phyloP scores from a whole-genome alignment of 768 basidiomycete genomes.

The Naematelia encephala region DNA sequence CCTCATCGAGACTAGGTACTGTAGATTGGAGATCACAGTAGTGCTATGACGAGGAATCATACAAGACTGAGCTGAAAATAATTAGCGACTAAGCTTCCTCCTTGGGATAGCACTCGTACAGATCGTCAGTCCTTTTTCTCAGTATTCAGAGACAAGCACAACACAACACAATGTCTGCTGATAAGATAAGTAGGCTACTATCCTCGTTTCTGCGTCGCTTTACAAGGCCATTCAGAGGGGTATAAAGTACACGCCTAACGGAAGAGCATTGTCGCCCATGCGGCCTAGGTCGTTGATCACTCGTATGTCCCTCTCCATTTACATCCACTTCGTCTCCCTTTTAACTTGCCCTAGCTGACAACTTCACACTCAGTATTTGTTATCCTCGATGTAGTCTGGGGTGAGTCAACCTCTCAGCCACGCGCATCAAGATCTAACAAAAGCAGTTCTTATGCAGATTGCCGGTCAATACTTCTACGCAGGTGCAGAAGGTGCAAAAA shows the following conservation, averaged over 20 bases:
- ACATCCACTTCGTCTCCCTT: not conserved
- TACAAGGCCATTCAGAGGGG: conserved; percentile 35
- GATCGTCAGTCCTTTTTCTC: conserved; percentile 14
- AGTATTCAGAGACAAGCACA: too few species aligned
- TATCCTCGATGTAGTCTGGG: conserved; percentile 30
- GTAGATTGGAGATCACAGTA: not conserved
- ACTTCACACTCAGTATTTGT: conserved; percentile 23
- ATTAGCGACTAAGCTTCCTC: conserved; percentile 29
- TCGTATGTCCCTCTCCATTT: conserved; percentile 9
- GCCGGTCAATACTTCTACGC: conserved; percentile 27
- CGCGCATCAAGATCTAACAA: not conserved
- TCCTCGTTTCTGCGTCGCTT: conserved; percentile 30
- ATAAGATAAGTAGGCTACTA: conserved; percentile 28
- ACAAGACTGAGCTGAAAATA: too few species aligned
- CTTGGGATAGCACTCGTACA: conserved; percentile 25
- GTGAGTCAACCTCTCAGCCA: conserved; percentile 1
- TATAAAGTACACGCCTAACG: conserved; percentile 33
- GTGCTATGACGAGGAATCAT: not conserved
- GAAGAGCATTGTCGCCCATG: conserved; percentile 25
- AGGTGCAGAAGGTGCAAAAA: conserved; percentile 19
- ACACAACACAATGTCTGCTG: too few species aligned
- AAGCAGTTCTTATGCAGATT: conserved; percentile 29
- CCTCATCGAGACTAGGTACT: too few species aligned
- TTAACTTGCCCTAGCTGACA: not conserved
- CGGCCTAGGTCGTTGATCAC: conserved; percentile 30